These are phyloP conservation scores for Bryopsis sp. DNA, from an alignment of 139 green algal species.

Conservation along the genomic window DNA sequence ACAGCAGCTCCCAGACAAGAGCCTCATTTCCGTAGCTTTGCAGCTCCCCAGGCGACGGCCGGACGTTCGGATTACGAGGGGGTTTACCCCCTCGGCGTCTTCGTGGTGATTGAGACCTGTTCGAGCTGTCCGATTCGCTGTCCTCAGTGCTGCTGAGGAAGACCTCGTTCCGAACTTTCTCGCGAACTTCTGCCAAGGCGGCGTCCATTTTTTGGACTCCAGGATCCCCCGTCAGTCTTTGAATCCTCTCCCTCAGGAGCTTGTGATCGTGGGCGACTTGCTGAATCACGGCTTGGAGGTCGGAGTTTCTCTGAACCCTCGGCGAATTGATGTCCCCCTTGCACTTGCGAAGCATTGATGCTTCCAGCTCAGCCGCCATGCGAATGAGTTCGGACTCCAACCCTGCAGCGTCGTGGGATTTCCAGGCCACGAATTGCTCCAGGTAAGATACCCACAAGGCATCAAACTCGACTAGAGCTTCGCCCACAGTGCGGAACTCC, in stretches of 20 bases:
- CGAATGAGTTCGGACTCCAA: conserved; percentile 66
- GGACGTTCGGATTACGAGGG: background rate
- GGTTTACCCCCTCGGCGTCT: background rate
- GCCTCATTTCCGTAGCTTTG: conserved; percentile 30
- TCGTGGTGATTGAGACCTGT: background rate
- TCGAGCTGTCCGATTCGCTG: conserved; percentile 5
- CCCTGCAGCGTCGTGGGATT: conserved; percentile 62
- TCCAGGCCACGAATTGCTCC: conserved; percentile 87
- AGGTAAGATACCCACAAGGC: conserved; percentile 76
- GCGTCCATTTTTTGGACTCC: conserved; percentile 58
- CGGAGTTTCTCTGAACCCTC: conserved; percentile 1
- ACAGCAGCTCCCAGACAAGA: conserved; percentile 63
- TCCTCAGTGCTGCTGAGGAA: background rate
- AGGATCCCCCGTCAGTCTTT: conserved; percentile 40
- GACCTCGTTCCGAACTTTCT: conserved; percentile 22
- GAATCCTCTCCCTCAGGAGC: conserved; percentile 62
- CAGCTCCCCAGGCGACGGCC: background rate
- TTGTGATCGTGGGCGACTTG: conserved; percentile 56
- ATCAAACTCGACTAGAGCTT: conserved; percentile 58
- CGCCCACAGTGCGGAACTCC: conserved; percentile 9
- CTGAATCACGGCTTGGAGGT: conserved; percentile 41
- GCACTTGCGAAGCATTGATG: conserved; percentile 40
- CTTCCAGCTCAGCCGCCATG: conserved; percentile 50
- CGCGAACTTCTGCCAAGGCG: conserved; percentile 47
- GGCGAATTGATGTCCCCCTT: conserved; percentile 6